phyloP scores from a whole-genome alignment of 2,329 filamentous ascomycete genomes.

The Elsinoe perseae region DNA sequence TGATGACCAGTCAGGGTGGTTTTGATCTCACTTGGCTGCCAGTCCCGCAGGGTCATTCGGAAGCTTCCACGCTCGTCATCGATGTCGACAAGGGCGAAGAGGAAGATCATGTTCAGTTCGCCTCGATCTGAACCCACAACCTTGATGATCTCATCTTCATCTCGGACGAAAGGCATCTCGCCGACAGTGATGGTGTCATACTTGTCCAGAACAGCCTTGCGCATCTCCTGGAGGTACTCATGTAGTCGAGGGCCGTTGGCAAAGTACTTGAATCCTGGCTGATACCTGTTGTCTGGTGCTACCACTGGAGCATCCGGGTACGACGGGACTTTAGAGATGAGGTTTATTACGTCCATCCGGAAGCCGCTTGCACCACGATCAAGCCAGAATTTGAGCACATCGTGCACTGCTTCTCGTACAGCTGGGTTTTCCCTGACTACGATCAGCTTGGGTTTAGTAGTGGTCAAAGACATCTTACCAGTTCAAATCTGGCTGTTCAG shows the following conservation, averaged over 20 bases:
- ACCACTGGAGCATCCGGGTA: slow-evolving; percentile 38
- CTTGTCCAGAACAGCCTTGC: slow-evolving; percentile 45
- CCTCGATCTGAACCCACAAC: slow-evolving; percentile 35
- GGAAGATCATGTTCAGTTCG: slow-evolving; percentile 44
- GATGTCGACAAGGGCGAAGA: slow-evolving; percentile 40
- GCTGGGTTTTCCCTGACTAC: slow-evolving; percentile 32
- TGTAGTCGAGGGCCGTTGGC: slow-evolving; percentile 53
- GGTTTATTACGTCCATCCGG: slow-evolving; percentile 43
- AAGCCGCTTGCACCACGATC: slow-evolving; percentile 41
- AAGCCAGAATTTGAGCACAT: slow-evolving; percentile 43
- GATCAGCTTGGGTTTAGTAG: background rate
- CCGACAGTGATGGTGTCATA: slow-evolving; percentile 54
- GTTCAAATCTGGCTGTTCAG: slow-evolving; percentile 42
- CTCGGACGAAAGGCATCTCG: slow-evolving; percentile 50
- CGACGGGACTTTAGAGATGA: slow-evolving; percentile 39
- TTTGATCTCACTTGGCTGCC: slow-evolving; percentile 38
- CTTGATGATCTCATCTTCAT: slow-evolving; percentile 37
- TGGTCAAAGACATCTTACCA: slow-evolving; percentile 26
- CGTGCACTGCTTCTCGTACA: slow-evolving; percentile 39
- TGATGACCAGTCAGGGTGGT: slow-evolving; percentile 40
- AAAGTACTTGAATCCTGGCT: slow-evolving; percentile 44
- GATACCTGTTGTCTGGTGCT: slow-evolving; percentile 36
- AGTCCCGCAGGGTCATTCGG: slow-evolving; percentile 34
- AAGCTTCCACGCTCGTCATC: slow-evolving; percentile 29
- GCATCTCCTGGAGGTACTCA: slow-evolving; percentile 49